These are phyloP conservation scores for Floccularia luteovirens DNA, from an alignment of 768 basidiomycete species.

Conservation along the genomic window DNA sequence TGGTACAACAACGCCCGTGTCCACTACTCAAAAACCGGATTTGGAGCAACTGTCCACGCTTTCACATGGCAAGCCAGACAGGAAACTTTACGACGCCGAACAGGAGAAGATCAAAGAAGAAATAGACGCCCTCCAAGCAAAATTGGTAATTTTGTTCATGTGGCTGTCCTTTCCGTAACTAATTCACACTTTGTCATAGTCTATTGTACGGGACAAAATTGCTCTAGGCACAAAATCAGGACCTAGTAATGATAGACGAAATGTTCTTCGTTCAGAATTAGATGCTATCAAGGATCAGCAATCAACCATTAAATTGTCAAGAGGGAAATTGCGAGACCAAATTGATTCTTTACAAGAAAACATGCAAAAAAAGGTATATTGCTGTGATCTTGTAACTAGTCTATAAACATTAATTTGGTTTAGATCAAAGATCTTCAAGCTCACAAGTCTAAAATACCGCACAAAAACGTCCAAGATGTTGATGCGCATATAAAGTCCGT, in stretches of 20 bases:
- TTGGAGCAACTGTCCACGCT: conserved; percentile 25
- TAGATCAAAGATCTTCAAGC: conserved; percentile 86
- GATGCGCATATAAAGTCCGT: conserved; percentile 82
- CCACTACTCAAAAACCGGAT: conserved; percentile 34
- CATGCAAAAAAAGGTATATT: conserved; percentile 71
- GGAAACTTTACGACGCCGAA: conserved; percentile 75
- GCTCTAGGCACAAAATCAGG: conserved; percentile 50
- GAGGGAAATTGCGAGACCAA: conserved; percentile 70
- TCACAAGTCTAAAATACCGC: conserved; percentile 68
- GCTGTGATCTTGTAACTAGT: neutral
- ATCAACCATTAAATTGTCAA: conserved; percentile 62
- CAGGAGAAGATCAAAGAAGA: conserved; percentile 77
- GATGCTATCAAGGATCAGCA: conserved; percentile 75
- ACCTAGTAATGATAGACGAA: conserved; percentile 63
- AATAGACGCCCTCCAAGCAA: conserved; percentile 75
- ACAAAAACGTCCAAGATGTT: conserved; percentile 78
- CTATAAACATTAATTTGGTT: conserved; percentile 5
- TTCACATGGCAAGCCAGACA: conserved; percentile 70
- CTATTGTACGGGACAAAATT: conserved; percentile 71
- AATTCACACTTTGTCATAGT: conserved; percentile 30
- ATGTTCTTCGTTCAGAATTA: conserved; percentile 70
- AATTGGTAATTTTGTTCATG: conserved; percentile 62
- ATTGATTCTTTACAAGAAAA: conserved; percentile 72
- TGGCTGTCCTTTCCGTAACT: conserved; percentile 4
- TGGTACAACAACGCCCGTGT: conserved; percentile 40